Evolutionary conservation across 345 rosid species (phyloP).

Genomic region (Syzygium grande): DNA sequence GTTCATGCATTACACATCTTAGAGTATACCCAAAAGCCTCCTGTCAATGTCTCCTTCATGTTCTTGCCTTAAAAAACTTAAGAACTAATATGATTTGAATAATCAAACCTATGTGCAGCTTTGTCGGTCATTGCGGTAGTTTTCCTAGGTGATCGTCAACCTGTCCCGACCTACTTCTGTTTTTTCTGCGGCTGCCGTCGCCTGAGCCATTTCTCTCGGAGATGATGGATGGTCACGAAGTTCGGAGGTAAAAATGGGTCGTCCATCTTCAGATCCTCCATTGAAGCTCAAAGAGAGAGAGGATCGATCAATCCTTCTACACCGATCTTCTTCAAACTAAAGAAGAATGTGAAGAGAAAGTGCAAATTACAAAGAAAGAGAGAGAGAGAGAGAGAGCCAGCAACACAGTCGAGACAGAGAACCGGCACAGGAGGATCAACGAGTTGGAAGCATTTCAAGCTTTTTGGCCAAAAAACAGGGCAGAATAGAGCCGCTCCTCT

Average conservation of each 20-base stretch:
- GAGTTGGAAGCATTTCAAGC: too few relatives aligned
- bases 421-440: neutral
- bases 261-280: constrained; percentile 1
- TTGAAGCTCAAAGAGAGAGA: neutral
- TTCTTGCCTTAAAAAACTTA: too few relatives aligned
- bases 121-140: neutral
- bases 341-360: neutral
- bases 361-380: neutral
- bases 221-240: constrained; percentile 15
- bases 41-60: too few relatives aligned
- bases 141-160: neutral
- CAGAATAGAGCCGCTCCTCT: too few relatives aligned
- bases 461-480: too few relatives aligned
- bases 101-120: too few relatives aligned
- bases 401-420: neutral
- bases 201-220: constrained; percentile 9
- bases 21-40: too few relatives aligned
- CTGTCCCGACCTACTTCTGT: neutral
- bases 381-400: neutral
- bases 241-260: constrained; percentile 2
- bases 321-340: neutral
- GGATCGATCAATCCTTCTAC: neutral
- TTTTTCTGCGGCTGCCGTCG: neutral
- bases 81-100: too few relatives aligned
- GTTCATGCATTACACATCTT: too few relatives aligned